These are phyloP conservation scores for Hemisphaericaspora lyxosophila DNA, from an alignment of 1,139 yeast species.

Conservation along the genomic window DNA sequence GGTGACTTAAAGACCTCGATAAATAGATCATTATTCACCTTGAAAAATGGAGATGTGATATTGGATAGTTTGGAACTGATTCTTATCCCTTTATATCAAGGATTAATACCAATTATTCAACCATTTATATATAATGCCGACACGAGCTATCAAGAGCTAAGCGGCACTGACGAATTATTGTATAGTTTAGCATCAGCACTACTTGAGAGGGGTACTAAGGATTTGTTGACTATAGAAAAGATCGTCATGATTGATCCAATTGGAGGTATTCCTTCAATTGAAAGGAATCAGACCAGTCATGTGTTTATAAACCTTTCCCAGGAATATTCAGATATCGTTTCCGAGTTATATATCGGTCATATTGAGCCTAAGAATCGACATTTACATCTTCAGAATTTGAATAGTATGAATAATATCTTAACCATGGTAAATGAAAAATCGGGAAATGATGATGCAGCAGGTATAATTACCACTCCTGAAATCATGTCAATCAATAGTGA, in stretches of 20 bases:
- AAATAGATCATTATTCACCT: constrained; percentile 29
- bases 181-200: constrained; percentile 28
- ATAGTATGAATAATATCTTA: constrained; percentile 50
- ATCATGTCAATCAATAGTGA: constrained; percentile 45
- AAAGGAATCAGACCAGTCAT: constrained; percentile 79
- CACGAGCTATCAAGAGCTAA: constrained; percentile 29
- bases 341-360: constrained; percentile 61
- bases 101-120: constrained; percentile 57
- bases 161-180: constrained; percentile 35
- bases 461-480: constrained; percentile 42
- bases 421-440: constrained; percentile 30
- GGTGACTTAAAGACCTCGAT: constrained; percentile 27
- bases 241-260: constrained; percentile 71
- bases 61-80: constrained; percentile 34
- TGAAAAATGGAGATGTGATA: constrained; percentile 12
- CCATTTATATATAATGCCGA: constrained; percentile 53
- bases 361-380: constrained; percentile 45
- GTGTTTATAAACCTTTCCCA: constrained; percentile 84
- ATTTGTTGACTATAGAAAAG: constrained; percentile 68
- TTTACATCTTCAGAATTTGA: constrained; percentile 54
- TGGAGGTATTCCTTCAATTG: constrained; percentile 91
- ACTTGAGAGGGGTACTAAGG: constrained; percentile 18
- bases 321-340: constrained; percentile 65
- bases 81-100: constrained; percentile 44
- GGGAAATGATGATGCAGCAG: constrained; percentile 45